Base-by-base conservation (phyloP, 2,329 filamentous ascomycete species). In the Ophiostoma sp. region DNA sequence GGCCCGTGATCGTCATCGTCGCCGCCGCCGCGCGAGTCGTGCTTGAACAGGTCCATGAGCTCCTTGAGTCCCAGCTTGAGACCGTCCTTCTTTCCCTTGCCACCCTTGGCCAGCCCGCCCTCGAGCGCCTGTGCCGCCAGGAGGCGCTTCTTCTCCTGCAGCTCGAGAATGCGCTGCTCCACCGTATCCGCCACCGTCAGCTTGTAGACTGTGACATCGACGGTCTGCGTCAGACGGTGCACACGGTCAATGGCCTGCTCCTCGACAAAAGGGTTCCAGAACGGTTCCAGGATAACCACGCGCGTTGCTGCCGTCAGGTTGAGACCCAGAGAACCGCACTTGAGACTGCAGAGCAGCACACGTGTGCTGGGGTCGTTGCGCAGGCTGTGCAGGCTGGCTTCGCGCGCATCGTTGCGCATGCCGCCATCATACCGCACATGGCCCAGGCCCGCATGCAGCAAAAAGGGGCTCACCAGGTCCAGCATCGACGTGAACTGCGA, bases 231-330 rank as follows among this genome's bases (percentile, higher is more conserved):
- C 69, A 99, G 89, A n/a, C 95, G 93, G 78, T 99, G 95, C 35
- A 99, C 95, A 69, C 95, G 93, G 79, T 99, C 95, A 75, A 99
- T 99, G 67, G 95, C 95, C 83, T 99, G 95, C 79, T 99, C 95
- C 82, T 99, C 95, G 44, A 99, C 93, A 77, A 99, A 99, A 36
- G 93, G 95, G 79, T 99, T 99, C 95, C 95, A 99, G 80, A 99
- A 99, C 0, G 95, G 95, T 79, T 99, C 95, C 62, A 99, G 84
- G 75, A 99, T 96, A 68, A 99, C 89, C 3, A 99, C 95, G 23
- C 95, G 87, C 73, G 91, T 95, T 11, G 95, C 95, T 0, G 94
- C 95, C 7, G 95, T 99, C 69, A 99, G 83, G 79, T 99, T 99
- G 36, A 99, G 87, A 2, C 95, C 95, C 65, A 99, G 80, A 67